Conservation (phyloP, 495 filamentous ascomycete species). For the Xylaria telfairii region DNA sequence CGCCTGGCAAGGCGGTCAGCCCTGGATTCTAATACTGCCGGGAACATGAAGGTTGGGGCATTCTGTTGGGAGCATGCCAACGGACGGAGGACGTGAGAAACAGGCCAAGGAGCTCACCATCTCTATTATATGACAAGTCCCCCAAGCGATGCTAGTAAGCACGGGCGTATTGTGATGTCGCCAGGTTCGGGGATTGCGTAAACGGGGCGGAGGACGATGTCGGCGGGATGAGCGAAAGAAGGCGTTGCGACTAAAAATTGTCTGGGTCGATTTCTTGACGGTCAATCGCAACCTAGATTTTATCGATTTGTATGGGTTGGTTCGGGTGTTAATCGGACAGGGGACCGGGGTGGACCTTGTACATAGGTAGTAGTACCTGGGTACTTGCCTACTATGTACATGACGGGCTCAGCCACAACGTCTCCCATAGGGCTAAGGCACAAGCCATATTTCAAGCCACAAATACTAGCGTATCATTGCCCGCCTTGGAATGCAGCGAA, state of each 20-base stretch:
- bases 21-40: not conserved
- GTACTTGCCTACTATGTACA: not conserved
- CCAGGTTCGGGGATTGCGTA: not conserved
- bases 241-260: slow-evolving; percentile 28
- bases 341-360: not conserved
- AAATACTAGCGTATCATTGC: not conserved
- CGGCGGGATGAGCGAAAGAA: slow-evolving; percentile 14
- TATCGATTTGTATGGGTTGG: slow-evolving; percentile 18
- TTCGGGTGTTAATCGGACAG: not conserved
- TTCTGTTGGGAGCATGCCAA: not conserved
- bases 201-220: slow-evolving; percentile 11
- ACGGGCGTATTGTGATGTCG: not conserved
- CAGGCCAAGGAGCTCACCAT: slow-evolving; percentile 18
- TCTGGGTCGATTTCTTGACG: slow-evolving; percentile 6
- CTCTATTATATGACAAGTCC: slow-evolving; percentile 3
- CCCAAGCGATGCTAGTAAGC: not conserved
- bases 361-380: not conserved
- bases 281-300: not conserved
- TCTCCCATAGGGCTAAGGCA: too few relatives aligned
- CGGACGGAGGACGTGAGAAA: not conserved
- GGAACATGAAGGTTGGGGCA: not conserved
- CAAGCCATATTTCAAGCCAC: slow-evolving; percentile 19
- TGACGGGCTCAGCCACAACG: not conserved
- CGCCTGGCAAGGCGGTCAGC: slow-evolving; percentile 62
- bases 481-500: not conserved